These are phyloP conservation scores for Galium porrigens DNA, from an alignment of 305 asterid genomes.

Conservation along the genomic window DNA sequence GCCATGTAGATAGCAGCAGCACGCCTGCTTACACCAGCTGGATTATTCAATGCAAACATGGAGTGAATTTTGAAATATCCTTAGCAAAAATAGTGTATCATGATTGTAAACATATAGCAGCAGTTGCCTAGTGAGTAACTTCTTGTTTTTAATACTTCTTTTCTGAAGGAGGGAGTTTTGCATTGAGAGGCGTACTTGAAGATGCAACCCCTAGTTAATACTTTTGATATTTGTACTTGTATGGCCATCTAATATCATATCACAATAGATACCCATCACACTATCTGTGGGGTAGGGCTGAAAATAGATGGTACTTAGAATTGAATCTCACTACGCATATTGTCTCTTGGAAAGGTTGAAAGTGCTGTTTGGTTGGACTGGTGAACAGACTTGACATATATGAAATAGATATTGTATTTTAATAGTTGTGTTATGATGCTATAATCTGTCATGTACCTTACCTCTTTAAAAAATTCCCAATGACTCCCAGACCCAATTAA, in stretches of 20 bases:
- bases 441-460: background rate
- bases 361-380: constrained; percentile 1
- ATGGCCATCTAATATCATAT: background rate
- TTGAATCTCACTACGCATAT: background rate
- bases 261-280: background rate
- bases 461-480: background rate
- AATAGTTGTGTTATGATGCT: background rate
- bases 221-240: background rate
- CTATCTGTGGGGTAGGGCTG: background rate
- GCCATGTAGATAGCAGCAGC: background rate
- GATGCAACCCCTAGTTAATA: background rate
- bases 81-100: background rate
- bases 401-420: background rate
- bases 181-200: background rate
- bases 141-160: background rate
- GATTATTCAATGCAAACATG: background rate
- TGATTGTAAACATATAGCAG: background rate
- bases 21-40: background rate
- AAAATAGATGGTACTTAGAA: no score
- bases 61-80: background rate
- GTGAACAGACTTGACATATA: background rate
- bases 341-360: background rate
- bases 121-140: background rate
- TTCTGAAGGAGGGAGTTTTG: background rate
- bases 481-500: background rate